These are phyloP conservation scores for Elsinoe arachidis DNA, from an alignment of 2,329 filamentous ascomycete genomes.

Conservation along the genomic window DNA sequence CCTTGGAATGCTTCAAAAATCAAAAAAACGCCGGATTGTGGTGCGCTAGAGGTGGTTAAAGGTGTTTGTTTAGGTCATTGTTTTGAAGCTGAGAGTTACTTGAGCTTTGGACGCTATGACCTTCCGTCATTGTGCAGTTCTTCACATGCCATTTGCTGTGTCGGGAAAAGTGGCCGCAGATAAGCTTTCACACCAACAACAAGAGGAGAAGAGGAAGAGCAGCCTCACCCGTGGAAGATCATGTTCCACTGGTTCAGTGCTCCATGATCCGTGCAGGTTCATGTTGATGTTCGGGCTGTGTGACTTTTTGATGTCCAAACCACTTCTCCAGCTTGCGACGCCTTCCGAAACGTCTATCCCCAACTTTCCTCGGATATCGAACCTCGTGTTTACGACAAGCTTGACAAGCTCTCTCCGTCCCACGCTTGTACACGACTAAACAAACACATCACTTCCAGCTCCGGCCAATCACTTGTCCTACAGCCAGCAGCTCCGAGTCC, in stretches of 20 bases:
- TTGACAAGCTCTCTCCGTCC: background rate
- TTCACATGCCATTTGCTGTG: constrained; percentile 4
- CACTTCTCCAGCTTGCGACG: background rate
- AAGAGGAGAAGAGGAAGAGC: background rate
- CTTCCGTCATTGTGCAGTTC: no score
- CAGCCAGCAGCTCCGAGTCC: background rate
- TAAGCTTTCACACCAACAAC: constrained; percentile 1
- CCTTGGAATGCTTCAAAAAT: no score
- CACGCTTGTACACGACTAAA: background rate
- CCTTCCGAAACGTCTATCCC: constrained; percentile 9
- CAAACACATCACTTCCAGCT: background rate
- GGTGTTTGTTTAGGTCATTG: no score
- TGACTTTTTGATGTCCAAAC: background rate
- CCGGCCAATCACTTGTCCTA: background rate
- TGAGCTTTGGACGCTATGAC: no score
- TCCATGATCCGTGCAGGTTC: constrained; percentile 5
- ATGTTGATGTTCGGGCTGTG: background rate
- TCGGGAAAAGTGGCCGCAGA: constrained; percentile 1
- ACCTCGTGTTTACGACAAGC: background rate
- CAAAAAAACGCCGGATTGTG: no score
- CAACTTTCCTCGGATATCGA: background rate
- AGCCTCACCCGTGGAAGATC: constrained; percentile 1
- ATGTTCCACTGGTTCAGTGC: background rate
- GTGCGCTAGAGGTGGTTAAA: no score
- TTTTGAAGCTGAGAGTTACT: no score